Base-by-base conservation (phyloP, 129 eudicot genomes). In the Centrapalus pauciflorus region DNA sequence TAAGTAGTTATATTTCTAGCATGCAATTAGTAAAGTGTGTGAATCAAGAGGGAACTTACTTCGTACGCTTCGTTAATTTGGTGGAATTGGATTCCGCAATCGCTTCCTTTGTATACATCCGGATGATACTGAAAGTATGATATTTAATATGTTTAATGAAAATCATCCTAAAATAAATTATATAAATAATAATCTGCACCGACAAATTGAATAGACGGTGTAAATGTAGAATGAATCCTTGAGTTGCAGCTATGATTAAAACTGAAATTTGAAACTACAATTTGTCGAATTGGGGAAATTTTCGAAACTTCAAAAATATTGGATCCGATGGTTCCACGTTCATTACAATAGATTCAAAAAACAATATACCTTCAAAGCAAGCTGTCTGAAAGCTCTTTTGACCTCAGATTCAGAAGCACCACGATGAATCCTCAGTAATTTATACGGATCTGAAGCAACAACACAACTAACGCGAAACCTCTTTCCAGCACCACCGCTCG, bases 91-190 rank as follows among this genome's bases (percentile, higher is more conserved):
- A 75, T 61, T 20, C 85, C 81, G 34, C 84, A 61, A 55, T 92
- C 64, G 57, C 49, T 83, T 35, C 80, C 98, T 76, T 76, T 85
- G 78, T 89, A 92, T 24, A 88, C 96, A 57, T 92, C 98, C 10
- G 96, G 96, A 76, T 92, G 98, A 76, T 92, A 85, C 96, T 88
- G 83, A 65, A 77, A 46, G n/a, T n/a, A n/a, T n/a, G n/a, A n/a
- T n/a, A n/a, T n/a, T n/a, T 2, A 67, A 40, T 25, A 10, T 13
- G 1, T 12, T 17, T 14, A 55, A 23, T 3, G 9, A 56, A 56
- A 56, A 57, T 57, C 2, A 57, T n/a, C 5, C 61, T 3, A 55
- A n/a, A 57, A 16, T n/a, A n/a, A n/a, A n/a, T n/a, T n/a, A n/a
- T n/a, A 20, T 61, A 17, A 37, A 61, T 23, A 24, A 19, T 35